These are phyloP conservation scores for Malassezia sp. DNA, from an alignment of 1,284 basidiomycete species.

Conservation along the genomic window DNA sequence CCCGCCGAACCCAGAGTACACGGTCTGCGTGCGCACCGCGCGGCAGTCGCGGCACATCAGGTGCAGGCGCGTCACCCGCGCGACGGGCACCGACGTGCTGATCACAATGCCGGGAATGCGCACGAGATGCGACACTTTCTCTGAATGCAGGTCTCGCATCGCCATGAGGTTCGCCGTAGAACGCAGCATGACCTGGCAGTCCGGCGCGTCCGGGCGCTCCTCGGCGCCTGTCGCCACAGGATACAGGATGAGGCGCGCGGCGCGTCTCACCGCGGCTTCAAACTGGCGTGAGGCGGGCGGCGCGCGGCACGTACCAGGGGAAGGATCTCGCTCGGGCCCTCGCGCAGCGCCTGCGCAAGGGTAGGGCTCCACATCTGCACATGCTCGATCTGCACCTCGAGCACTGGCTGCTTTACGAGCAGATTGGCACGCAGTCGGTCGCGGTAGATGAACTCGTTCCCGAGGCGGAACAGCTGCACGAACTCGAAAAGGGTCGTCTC, in stretches of 20 bases:
- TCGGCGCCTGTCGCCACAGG: slow-evolving; percentile 30
- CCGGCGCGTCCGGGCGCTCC: slow-evolving; percentile 51
- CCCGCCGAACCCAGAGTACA: slow-evolving; percentile 76
- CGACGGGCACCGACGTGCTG: slow-evolving; percentile 83
- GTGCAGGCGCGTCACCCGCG: slow-evolving; percentile 79
- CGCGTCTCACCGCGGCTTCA: slow-evolving; percentile 38
- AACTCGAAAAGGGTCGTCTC: slow-evolving; percentile 43
- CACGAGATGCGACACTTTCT: slow-evolving; percentile 88
- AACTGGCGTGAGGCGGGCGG: slow-evolving; percentile 15
- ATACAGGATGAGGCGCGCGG: slow-evolving; percentile 39
- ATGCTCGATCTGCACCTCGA: slow-evolving; percentile 86
- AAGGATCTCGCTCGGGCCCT: slow-evolving; percentile 75
- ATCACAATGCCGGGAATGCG: slow-evolving; percentile 97
- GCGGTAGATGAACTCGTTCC: slow-evolving; percentile 51
- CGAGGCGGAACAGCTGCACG: slow-evolving; percentile 42
- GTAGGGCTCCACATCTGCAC: slow-evolving; percentile 84
- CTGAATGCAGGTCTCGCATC: slow-evolving; percentile 71
- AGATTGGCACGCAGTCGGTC: slow-evolving; percentile 82
- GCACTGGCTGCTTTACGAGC: slow-evolving; percentile 74
- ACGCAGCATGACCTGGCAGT: slow-evolving; percentile 76
- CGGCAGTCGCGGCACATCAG: slow-evolving; percentile 87
- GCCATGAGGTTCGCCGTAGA: slow-evolving; percentile 76
- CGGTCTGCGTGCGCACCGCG: slow-evolving; percentile 57
- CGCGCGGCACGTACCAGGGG: slow-evolving; percentile 58
- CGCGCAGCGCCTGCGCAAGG: slow-evolving; percentile 78